Conservation (phyloP, 1,284 basidiomycete genomes). For the Boletus sp. region DNA sequence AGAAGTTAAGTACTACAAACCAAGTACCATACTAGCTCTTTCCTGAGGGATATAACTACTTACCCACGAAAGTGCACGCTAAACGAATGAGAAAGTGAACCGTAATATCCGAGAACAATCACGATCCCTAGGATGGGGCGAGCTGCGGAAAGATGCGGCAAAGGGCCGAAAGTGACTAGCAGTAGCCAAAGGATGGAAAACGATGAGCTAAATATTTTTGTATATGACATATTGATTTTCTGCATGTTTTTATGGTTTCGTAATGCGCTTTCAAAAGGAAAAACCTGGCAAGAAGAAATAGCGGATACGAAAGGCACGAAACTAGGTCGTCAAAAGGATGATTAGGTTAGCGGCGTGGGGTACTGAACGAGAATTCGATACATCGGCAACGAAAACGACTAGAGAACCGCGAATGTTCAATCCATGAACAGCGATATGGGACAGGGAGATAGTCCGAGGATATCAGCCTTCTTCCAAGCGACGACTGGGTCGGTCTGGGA, state of each 20-base stretch:
- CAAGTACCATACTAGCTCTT: constrained; percentile 25
- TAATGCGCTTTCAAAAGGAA: constrained; percentile 38
- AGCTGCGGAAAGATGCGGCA: constrained; percentile 17
- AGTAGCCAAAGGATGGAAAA: constrained; percentile 27
- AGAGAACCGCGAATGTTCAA: constrained; percentile 38
- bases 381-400: constrained; percentile 36
- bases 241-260: constrained; percentile 54
- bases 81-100: constrained; percentile 33
- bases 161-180: constrained; percentile 38
- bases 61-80: constrained; percentile 41
- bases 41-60: constrained; percentile 46
- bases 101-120: constrained; percentile 27
- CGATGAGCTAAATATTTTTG: constrained; percentile 48
- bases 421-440: constrained; percentile 42
- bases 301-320: constrained; percentile 33
- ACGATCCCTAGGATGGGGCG: constrained; percentile 15
- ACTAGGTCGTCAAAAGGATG: constrained; percentile 38
- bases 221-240: constrained; percentile 45
- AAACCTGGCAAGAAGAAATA: constrained; percentile 45
- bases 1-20: constrained; percentile 25
- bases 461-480: constrained; percentile 35
- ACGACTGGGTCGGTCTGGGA: constrained; percentile 28
- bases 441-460: constrained; percentile 39
- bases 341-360: constrained; percentile 42
- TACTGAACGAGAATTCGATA: constrained; percentile 41